phyloP scores from a whole-genome alignment of 768 basidiomycete genomes.

The Ephemerocybe angulata region DNA sequence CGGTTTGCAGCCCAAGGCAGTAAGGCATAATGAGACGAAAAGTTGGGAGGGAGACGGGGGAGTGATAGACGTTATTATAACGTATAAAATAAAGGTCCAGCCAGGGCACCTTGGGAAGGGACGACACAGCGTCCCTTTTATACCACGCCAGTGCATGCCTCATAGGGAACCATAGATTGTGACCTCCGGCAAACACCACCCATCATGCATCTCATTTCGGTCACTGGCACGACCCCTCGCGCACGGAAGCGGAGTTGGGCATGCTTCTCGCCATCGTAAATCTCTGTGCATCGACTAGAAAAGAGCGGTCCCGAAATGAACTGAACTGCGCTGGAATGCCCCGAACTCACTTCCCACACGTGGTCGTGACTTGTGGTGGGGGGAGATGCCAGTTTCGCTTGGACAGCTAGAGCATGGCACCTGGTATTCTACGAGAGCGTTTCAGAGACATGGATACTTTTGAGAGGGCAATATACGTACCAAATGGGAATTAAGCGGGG shows the following conservation, averaged over 20 bases:
- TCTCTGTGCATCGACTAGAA: slow-evolving; percentile 4
- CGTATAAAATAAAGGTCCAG: slow-evolving; percentile 27
- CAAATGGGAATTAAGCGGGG: slow-evolving; percentile 1
- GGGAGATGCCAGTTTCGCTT: background rate
- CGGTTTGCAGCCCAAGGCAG: slow-evolving; percentile 46
- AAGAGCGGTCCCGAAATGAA: slow-evolving; percentile 34
- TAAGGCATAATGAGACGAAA: slow-evolving; percentile 41
- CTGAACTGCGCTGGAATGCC: slow-evolving; percentile 19
- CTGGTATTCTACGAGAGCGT: background rate
- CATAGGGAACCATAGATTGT: slow-evolving; percentile 29
- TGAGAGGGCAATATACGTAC: background rate
- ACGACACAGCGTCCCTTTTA: slow-evolving; percentile 25
- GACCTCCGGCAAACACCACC: slow-evolving; percentile 23
- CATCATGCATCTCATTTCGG: slow-evolving; percentile 28
- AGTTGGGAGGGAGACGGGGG: slow-evolving; percentile 14
- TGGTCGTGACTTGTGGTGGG: slow-evolving; percentile 13
- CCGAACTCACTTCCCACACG: slow-evolving; percentile 25
- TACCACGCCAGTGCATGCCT: slow-evolving; percentile 15
- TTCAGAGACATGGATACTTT: background rate
- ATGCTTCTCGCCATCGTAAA: slow-evolving; percentile 21
- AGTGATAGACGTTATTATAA: slow-evolving; percentile 22
- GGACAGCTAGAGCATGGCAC: background rate
- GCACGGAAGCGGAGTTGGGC: slow-evolving; percentile 25
- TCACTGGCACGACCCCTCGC: slow-evolving; percentile 22
- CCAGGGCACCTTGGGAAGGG: slow-evolving; percentile 27